A percentile compares a stretch with the other conserved stretches of the same genome.
Conservation (phyloP, 768 basidiomycete genomes). For the Lactarius tabidus region DNA sequence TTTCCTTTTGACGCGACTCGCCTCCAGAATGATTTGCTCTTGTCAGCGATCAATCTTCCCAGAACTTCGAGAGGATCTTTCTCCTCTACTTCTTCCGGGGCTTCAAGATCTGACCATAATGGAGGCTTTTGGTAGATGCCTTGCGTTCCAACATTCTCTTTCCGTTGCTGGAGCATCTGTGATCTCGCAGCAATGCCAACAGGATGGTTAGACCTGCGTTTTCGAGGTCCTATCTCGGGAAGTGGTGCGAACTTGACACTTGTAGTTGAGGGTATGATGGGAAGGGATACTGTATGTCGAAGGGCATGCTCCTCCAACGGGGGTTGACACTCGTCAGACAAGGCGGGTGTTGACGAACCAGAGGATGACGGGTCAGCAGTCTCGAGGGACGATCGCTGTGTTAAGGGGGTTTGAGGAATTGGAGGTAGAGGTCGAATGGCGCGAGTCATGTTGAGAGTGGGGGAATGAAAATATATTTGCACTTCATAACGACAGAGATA, state of each 20-base stretch:
- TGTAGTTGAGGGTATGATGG: slow-evolving; percentile 23
- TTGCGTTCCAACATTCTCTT: not conserved
- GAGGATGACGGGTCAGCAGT: slow-evolving; percentile 7
- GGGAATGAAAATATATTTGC: not conserved
- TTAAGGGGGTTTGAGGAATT: not conserved
- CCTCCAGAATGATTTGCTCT: slow-evolving; percentile 23
- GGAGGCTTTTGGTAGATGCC: slow-evolving; percentile 1
- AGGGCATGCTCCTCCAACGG: slow-evolving; percentile 1
- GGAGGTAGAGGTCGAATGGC: not conserved
- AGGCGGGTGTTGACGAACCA: slow-evolving; percentile 14
- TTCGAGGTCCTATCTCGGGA: slow-evolving; percentile 32
- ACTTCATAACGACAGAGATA: not conserved
- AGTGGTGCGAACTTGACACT: slow-evolving; percentile 37
- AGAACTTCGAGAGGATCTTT: slow-evolving; percentile 23
- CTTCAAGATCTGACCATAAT: slow-evolving; percentile 14
- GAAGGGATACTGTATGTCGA: slow-evolving; percentile 20
- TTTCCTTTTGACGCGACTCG: slow-evolving; percentile 18
- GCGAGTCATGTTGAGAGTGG: slow-evolving; percentile 7
- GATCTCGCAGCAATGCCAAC: slow-evolving; percentile 38
- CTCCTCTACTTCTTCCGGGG: slow-evolving; percentile 9
- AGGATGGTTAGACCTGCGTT: slow-evolving; percentile 31
- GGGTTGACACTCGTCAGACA: slow-evolving; percentile 2
- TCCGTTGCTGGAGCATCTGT: slow-evolving; percentile 33
- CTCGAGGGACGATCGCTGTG: slow-evolving; percentile 4
- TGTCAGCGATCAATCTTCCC: slow-evolving; percentile 18